phyloP scores from a whole-genome alignment of 106 monocot genomes.

The Acanthochlamys bracteata region DNA sequence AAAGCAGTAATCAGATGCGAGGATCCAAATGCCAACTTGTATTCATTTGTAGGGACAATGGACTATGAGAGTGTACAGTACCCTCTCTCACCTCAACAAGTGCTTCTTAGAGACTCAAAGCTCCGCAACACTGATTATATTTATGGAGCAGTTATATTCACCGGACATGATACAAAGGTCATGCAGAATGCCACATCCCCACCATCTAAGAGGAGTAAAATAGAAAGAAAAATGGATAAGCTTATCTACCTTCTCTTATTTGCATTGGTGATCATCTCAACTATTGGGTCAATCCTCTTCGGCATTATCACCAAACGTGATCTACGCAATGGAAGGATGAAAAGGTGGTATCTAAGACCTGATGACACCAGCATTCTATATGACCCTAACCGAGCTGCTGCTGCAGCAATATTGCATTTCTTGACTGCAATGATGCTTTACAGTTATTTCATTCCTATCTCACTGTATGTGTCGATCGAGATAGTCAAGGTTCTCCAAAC shows the following conservation, averaged over 20 bases:
- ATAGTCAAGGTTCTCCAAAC: conserved; percentile 80
- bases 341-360: conserved; percentile 80
- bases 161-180: conserved; percentile 87
- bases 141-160: conserved; percentile 76
- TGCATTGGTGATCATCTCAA: conserved; percentile 46
- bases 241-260: conserved; percentile 65
- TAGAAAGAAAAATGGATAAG: conserved; percentile 84
- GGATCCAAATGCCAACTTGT: conserved; percentile 81
- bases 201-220: conserved; percentile 84
- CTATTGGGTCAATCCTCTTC: conserved; percentile 67
- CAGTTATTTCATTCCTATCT: conserved; percentile 85
- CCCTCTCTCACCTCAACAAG: conserved; percentile 76
- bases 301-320: conserved; percentile 57
- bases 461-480: conserved; percentile 92
- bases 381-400: conserved; percentile 37
- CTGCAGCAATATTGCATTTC: conserved; percentile 62
- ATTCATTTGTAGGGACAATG: conserved; percentile 78
- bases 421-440: conserved; percentile 89
- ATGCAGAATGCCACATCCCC: conserved; percentile 88
- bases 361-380: conserved; percentile 40
- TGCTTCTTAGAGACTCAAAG: conserved; percentile 84
- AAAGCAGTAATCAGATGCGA: conserved; percentile 62
- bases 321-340: conserved; percentile 37
- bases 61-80: conserved; percentile 45
- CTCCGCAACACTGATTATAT: conserved; percentile 77